Conservation (phyloP, 495 filamentous ascomycete genomes). For the Lepidopterella palustris region DNA sequence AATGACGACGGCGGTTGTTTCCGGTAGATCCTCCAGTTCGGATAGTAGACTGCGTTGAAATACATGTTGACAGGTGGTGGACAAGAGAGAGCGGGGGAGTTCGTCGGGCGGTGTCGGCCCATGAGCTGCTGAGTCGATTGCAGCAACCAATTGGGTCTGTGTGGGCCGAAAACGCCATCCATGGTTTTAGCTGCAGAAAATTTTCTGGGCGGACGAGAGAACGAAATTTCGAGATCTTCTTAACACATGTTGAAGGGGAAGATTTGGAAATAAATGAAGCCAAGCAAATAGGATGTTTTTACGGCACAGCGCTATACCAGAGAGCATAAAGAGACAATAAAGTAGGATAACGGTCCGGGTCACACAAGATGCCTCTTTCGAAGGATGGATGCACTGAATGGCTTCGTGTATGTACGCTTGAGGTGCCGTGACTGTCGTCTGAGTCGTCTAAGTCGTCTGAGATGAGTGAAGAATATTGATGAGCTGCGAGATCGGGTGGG, state of each 20-base stretch:
- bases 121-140: background rate
- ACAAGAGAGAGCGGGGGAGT: constrained; percentile 2
- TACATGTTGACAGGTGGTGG: constrained; percentile 38
- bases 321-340: background rate
- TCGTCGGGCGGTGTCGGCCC: constrained; percentile 2
- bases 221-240: background rate
- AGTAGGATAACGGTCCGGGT: background rate
- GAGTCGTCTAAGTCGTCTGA: background rate
- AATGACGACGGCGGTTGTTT: constrained; percentile 72
- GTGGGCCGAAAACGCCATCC: constrained; percentile 9
- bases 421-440: no score
- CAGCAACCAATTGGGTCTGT: constrained; percentile 9
- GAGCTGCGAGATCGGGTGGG: background rate
- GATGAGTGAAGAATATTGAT: background rate
- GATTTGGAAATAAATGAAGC: background rate
- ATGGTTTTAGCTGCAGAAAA: constrained; percentile 4
- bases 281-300: background rate
- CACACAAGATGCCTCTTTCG: background rate
- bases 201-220: background rate
- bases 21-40: constrained; percentile 74
- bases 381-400: background rate
- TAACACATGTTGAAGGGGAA: background rate
- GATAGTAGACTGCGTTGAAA: constrained; percentile 83
- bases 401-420: background rate
- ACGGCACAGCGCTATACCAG: background rate